Conservation (phyloP, 2,329 filamentous ascomycete species). For the Coleophoma crateriformis region DNA sequence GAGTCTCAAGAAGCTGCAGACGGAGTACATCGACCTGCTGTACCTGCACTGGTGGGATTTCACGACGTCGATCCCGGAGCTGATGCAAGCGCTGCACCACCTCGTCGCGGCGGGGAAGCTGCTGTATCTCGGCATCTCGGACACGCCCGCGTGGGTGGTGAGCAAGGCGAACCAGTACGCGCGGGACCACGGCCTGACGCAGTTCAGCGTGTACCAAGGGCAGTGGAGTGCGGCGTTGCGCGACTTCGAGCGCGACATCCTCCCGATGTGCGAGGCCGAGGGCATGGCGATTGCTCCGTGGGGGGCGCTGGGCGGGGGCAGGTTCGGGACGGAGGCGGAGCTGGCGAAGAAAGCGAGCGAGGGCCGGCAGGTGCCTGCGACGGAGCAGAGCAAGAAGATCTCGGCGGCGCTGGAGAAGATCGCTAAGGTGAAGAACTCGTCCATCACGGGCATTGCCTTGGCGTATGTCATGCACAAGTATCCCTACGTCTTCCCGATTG, state of each 20-base stretch:
- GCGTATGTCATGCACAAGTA: conserved; percentile 53
- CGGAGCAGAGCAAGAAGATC: conserved; percentile 36
- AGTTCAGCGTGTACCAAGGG: conserved; percentile 65
- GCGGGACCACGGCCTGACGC: conserved; percentile 58
- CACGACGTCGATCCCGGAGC: conserved; percentile 52
- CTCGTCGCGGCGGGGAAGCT: conserved; percentile 56
- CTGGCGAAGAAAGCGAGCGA: conserved; percentile 33
- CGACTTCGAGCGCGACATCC: conserved; percentile 55
- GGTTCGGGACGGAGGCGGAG: conserved; percentile 39
- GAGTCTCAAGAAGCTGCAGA: conserved; percentile 50
- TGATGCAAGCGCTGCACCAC: conserved; percentile 61
- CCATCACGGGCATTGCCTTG: conserved; percentile 46
- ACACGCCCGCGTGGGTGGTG: conserved; percentile 65
- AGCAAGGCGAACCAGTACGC: conserved; percentile 60
- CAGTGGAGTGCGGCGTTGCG: conserved; percentile 52
- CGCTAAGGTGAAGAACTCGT: conserved; percentile 44
- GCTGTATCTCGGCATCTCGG: conserved; percentile 59
- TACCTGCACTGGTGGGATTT: conserved; percentile 38
- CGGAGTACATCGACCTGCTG: conserved; percentile 62
- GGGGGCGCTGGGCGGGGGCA: conserved; percentile 41
- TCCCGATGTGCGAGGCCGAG: conserved; percentile 51
- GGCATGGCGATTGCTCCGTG: conserved; percentile 51
- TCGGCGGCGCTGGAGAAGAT: conserved; percentile 52
- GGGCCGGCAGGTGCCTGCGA: conserved; percentile 24
- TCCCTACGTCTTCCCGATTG: conserved; percentile 51